Base-by-base conservation (phyloP, 768 basidiomycete species). In the Podaxis sp. region DNA sequence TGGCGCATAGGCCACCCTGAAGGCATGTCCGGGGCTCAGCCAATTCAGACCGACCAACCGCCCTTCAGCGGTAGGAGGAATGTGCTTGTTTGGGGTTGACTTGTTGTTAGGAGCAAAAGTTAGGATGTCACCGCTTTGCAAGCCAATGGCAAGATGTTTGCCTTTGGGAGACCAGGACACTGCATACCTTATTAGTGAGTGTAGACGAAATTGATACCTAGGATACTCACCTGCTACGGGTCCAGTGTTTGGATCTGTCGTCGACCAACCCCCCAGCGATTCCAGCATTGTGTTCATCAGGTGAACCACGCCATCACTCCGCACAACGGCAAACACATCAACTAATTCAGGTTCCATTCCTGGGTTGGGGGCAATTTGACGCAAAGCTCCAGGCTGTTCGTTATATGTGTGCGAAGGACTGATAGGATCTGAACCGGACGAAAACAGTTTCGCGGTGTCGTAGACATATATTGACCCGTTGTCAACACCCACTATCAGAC, bases 121-220 rank as follows among this genome's bases (percentile, higher is more conserved):
- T 44, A 90, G 69, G 40, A 93, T 86, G 57, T 88, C 87, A 2
- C 91, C 90, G 18, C 77, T 79, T 64, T 82, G 82, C 14, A 91
- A 73, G 23, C 88, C 91, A 50, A 93, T 81, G 0, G 89, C 90
- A 44, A 93, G 77, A 59, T 93, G 91, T 68, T 91, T 93, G 48
- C 91, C 91, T 70, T 91, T 91, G 1, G 91, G 89, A 2, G 91
- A 93, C 91, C 91, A 93, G 11, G 88, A 82, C 7, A 88, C 91
- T 93, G 59, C 10, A 55, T 48, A 55, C n/a, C 23, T 7, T 55
- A 37, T 64, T 61, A 65, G 27, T 21, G 50, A 25, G 64, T 57
- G 36, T 48, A 55, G 50, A 25, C n/a, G 21, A 36, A 14, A 50
- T 28, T 38, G n/a, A 40, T 11, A 6, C 37, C 14, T 11, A 3